Conservation (phyloP, 148 eudicot genomes). For the Fagopyrum esculentum region DNA sequence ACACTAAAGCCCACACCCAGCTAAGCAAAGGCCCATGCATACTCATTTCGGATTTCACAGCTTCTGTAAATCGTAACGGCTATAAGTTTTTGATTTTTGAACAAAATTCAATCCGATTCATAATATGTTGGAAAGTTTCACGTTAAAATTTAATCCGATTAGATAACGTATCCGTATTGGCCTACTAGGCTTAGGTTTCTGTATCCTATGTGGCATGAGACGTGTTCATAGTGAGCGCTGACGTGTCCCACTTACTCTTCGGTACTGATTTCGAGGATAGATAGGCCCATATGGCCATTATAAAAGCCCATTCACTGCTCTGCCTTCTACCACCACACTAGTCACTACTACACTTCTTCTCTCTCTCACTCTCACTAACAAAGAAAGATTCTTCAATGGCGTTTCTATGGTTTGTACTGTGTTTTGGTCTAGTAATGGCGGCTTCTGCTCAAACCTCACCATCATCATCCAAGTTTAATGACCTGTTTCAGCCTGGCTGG, state of each 20-base stretch:
- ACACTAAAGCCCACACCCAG: constrained; percentile 14
- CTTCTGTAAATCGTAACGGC: constrained; percentile 13
- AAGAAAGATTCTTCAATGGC: constrained; percentile 12
- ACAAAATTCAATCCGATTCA: neutral
- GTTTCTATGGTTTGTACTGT: constrained; percentile 8
- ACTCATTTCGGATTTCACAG: neutral
- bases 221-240: constrained; percentile 3
- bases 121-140: too few relatives aligned
- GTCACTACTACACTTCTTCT: neutral
- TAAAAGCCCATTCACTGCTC: constrained; percentile 1
- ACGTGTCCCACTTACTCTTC: neutral
- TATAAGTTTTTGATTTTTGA: constrained; percentile 14
- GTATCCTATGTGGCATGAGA: constrained; percentile 18
- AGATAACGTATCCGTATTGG: neutral
- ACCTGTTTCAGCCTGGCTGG: constrained; percentile 63
- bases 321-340: neutral
- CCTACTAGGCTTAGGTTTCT: neutral
- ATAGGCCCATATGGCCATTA: neutral
- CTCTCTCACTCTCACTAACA: neutral
- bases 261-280: constrained; percentile 10
- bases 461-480: constrained; percentile 46
- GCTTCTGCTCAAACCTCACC: constrained; percentile 23
- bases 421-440: constrained; percentile 13
- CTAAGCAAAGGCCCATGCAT: constrained; percentile 1
- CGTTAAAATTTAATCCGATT: too few relatives aligned